phyloP scores from a whole-genome alignment of 169 alveolate genomes.

The Besnoitia besnoiti region DNA sequence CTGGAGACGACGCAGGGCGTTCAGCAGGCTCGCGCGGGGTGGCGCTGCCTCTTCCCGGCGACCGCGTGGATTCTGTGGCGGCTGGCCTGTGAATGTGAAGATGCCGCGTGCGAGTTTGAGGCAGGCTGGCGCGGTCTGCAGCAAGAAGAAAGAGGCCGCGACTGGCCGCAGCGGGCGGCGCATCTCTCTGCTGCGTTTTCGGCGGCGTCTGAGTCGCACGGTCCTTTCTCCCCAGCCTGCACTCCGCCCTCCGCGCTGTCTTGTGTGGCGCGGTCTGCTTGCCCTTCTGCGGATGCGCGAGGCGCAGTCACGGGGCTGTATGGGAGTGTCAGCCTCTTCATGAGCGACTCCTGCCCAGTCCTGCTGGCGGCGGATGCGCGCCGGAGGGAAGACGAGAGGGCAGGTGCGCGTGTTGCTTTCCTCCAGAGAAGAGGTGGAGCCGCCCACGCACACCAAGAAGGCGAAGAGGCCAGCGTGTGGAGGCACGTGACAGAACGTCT shows the following conservation, averaged over 20 bases:
- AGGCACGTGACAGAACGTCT: slow-evolving; percentile 16
- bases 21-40: not conserved
- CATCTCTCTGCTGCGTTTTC: no score
- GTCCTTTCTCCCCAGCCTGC: not conserved
- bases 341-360: not conserved
- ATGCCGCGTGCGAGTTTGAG: no score
- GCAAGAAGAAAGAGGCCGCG: not conserved
- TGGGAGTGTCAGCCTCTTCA: not conserved
- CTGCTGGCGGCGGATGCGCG: not conserved
- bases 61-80: slow-evolving; percentile 11
- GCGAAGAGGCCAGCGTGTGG: slow-evolving; percentile 21
- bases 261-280: no score
- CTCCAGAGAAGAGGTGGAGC: not conserved
- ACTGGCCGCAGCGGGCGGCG: no score
- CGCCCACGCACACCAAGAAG: not conserved
- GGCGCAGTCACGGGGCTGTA: not conserved
- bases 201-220: no score
- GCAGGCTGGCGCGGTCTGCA: no score
- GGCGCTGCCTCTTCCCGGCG: not conserved
- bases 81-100: not conserved
- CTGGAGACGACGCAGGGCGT: no score
- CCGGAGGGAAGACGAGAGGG: not conserved
- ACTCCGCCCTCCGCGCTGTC: no score
- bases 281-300: not conserved
- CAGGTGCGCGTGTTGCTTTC: not conserved